A percentile compares a stretch with the other conserved stretches of the same genome.
These are phyloP conservation scores for Apiotrichum akiyoshidainum DNA, from an alignment of 1,284 basidiomycete species.

Conservation along the genomic window DNA sequence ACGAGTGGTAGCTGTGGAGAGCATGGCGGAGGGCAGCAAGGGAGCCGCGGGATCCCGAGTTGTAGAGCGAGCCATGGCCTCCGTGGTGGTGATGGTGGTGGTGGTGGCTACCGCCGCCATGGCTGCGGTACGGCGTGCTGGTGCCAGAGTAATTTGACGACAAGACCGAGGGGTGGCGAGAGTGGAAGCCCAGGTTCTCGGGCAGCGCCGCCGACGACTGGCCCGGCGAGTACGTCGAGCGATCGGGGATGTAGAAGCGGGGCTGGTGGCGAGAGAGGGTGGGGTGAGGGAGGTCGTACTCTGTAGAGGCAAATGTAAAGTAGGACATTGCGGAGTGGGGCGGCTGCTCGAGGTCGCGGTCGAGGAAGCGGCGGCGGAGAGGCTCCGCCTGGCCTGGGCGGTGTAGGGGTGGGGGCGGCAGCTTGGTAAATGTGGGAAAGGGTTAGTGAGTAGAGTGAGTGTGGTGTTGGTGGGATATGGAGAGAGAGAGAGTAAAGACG, in stretches of 20 bases:
- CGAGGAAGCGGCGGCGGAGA: background rate
- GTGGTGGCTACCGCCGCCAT: background rate
- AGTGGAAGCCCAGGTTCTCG: constrained; percentile 17
- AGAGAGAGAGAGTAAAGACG: too few species aligned
- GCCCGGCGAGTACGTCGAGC: constrained; percentile 14
- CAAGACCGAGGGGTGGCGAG: constrained; percentile 14
- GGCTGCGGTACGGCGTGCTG: constrained; percentile 15
- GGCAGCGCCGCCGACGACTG: constrained; percentile 8
- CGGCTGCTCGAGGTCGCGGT: background rate
- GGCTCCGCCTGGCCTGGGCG: background rate
- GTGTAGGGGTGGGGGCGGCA: constrained; percentile 5
- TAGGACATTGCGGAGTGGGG: constrained; percentile 16
- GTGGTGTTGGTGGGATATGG: background rate
- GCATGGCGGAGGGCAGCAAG: constrained; percentile 22
- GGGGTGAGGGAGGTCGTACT: constrained; percentile 23
- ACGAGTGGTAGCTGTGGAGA: constrained; percentile 21
- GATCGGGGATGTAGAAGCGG: constrained; percentile 27
- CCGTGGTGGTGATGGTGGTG: too few species aligned
- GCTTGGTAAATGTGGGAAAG: background rate
- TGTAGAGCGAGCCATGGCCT: constrained; percentile 8
- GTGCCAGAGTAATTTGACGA: constrained; percentile 10
- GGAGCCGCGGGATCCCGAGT: constrained; percentile 16
- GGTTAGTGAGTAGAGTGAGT: background rate
- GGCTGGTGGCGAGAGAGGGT: constrained; percentile 23
- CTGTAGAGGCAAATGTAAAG: constrained; percentile 17